Percentiles rank a stretch among this genome's conserved stretches.
Evolutionary conservation across 2,329 filamentous ascomycete genomes (phyloP).

Genomic region (Uncinocarpus reesii): DNA sequence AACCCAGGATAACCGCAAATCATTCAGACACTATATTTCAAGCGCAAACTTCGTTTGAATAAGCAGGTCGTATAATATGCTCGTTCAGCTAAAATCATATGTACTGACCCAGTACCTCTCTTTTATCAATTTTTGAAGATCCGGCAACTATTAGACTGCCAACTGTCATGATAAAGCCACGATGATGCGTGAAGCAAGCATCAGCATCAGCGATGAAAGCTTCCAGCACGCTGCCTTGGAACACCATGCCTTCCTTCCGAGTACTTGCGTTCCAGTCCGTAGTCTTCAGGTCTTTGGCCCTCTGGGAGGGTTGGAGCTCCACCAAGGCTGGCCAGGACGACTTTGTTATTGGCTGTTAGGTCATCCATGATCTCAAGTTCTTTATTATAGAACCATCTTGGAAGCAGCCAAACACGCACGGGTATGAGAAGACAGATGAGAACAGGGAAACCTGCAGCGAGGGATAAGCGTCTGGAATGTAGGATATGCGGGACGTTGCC

Average conservation of each 20-base stretch:
- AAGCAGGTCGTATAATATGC: background rate
- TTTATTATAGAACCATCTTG: slow-evolving; percentile 40
- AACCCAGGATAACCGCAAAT: background rate
- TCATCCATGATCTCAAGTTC: slow-evolving; percentile 45
- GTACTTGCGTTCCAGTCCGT: background rate
- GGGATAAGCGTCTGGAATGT: background rate
- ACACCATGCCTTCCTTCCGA: background rate
- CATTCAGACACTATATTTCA: background rate
- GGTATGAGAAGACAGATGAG: slow-evolving; percentile 49
- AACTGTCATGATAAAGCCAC: background rate
- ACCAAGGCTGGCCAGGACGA: slow-evolving; percentile 45
- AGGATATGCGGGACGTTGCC: background rate
- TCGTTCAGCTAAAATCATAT: background rate
- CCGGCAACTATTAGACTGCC: background rate
- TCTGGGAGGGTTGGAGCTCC: slow-evolving; percentile 38
- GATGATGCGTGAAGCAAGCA: background rate
- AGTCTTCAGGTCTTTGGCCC: background rate
- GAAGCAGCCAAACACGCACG: slow-evolving; percentile 42
- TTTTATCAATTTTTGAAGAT: background rate
- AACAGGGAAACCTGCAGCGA: slow-evolving; percentile 43
- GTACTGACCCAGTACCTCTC: background rate
- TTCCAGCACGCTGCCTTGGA: background rate
- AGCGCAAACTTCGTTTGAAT: background rate
- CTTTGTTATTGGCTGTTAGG: slow-evolving; percentile 45
- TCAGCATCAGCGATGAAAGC: background rate